phyloP scores from a whole-genome alignment of 225 moss, liverwort and hornwort genomes.

The Physcomitrellopsis africana region DNA sequence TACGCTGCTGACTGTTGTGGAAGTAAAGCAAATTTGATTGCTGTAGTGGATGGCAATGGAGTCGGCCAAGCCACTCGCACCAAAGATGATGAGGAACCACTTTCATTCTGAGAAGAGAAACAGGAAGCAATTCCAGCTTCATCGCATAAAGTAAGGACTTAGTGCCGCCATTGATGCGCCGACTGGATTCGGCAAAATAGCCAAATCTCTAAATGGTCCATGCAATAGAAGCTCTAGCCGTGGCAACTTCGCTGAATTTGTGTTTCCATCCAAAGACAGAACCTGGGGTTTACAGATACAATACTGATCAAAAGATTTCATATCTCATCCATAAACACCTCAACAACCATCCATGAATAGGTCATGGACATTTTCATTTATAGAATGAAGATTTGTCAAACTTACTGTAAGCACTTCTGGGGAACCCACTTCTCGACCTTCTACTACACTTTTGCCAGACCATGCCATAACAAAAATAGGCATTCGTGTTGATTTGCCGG shows the following conservation, averaged over 20 bases:
- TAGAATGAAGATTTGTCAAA: not conserved
- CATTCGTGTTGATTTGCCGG: constrained; percentile 52
- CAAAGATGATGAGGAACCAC: constrained; percentile 52
- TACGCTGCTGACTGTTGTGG: constrained; percentile 25
- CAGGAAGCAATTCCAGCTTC: constrained; percentile 54
- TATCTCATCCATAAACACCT: not conserved
- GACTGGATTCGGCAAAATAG: constrained; percentile 40
- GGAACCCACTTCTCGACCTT: constrained; percentile 63
- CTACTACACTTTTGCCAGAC: constrained; percentile 56
- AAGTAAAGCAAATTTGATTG: constrained; percentile 60
- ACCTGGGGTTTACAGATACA: constrained; percentile 45
- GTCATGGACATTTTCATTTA: not conserved
- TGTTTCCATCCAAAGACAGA: constrained; percentile 48
- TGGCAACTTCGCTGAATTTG: constrained; percentile 37
- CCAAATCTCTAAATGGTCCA: constrained; percentile 67
- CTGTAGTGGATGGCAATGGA: constrained; percentile 53
- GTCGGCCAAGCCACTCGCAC: constrained; percentile 64
- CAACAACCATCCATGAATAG: not conserved
- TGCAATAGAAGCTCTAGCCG: constrained; percentile 54
- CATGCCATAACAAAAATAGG: constrained; percentile 60
- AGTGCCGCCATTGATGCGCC: constrained; percentile 38
- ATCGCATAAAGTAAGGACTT: constrained; percentile 63
- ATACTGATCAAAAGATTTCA: not conserved
- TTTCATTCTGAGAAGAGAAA: constrained; percentile 48
- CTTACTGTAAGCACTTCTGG: constrained; percentile 61